These are phyloP conservation scores for Leccinum longicurvipes DNA, from an alignment of 768 basidiomycete genomes.

Conservation along the genomic window DNA sequence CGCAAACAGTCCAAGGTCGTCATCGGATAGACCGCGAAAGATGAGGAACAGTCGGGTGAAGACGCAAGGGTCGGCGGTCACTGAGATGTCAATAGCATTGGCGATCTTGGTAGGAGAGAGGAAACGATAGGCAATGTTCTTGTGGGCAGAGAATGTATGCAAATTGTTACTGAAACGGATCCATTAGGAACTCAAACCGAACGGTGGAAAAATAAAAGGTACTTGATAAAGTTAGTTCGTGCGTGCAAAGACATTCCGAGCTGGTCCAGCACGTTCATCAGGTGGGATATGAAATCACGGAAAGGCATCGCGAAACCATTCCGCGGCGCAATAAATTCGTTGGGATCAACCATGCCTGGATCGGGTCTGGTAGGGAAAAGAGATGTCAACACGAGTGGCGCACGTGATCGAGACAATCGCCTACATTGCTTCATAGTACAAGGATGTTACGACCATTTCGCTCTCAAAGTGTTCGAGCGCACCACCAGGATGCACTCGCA, in stretches of 20 bases:
- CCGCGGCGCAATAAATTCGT: slow-evolving; percentile 73
- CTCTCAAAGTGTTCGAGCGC: slow-evolving; percentile 85
- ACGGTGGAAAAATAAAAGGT: slow-evolving; percentile 23
- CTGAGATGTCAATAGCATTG: slow-evolving; percentile 82
- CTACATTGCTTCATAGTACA: slow-evolving; percentile 86
- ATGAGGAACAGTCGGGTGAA: slow-evolving; percentile 86
- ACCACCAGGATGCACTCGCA: slow-evolving; percentile 81
- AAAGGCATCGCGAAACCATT: slow-evolving; percentile 87
- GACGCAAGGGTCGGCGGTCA: slow-evolving; percentile 75
- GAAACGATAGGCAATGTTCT: slow-evolving; percentile 90
- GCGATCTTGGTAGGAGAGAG: slow-evolving; percentile 75
- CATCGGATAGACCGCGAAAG: slow-evolving; percentile 78
- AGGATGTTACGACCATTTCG: slow-evolving; percentile 70
- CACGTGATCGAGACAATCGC: slow-evolving; percentile 24
- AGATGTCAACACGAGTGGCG: background rate
- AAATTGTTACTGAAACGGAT: slow-evolving; percentile 61
- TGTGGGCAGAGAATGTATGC: slow-evolving; percentile 67
- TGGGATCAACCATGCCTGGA: slow-evolving; percentile 69
- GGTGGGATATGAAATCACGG: slow-evolving; percentile 74
- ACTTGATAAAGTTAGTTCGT: slow-evolving; percentile 82
- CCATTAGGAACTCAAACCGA: slow-evolving; percentile 1
- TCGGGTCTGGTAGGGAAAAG: slow-evolving; percentile 59
- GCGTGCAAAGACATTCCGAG: slow-evolving; percentile 82
- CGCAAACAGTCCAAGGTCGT: slow-evolving; percentile 71
- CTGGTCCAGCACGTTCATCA: slow-evolving; percentile 79